Evolutionary conservation across 108 stramenopile species (phyloP), one percentile per base, ranked within the genome.

Genomic region (Cyclotella atomus): DNA sequence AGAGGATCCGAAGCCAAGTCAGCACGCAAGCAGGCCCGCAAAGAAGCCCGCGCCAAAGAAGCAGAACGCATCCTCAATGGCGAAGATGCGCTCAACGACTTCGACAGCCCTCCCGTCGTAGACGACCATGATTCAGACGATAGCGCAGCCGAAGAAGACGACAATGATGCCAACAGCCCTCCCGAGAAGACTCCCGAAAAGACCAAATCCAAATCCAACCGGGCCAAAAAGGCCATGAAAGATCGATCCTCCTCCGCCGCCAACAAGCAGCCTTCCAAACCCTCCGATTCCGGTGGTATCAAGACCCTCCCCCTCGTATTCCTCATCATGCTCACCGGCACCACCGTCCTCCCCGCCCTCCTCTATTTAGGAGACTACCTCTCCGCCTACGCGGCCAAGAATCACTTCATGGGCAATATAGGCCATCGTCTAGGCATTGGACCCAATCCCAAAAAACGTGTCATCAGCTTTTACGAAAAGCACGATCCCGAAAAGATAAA

Each of bases 391-490:
- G 54, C 88, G 23, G 70, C 71, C 47, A 89, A 91, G 71, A 77
- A 86, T 43, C 73, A 93, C 57, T 30, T 95, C 0, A 57, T 91
- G 45, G 91, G 89, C 30, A 77, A 79, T 52, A 33, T 93, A 17
- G 92, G 89, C 14, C 89, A 85, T 67, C 83, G 81, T n/a, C 69
- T 96, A 19, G 91, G 92, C 68, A 83, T 96, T 65, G 91, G 93
- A 5, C 60, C 87, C 1, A 89, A 82, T 21, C 95, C 95, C 28
- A 83, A 83, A 57, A 88, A 91, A 72, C 89, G 95, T 35, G 91
- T 96, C 59, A 19, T 90, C 21, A 84, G 84, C 66, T 96, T 96
- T 45, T 96, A 96, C 70, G 93, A 96, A 83, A 96, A 96, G 71
- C 95, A 96, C 70, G 87, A 89, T 64, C 95, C 95, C 24, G 83